Evolutionary conservation across 257 asterid species (phyloP).

Genomic region (Hygrophila difformis): DNA sequence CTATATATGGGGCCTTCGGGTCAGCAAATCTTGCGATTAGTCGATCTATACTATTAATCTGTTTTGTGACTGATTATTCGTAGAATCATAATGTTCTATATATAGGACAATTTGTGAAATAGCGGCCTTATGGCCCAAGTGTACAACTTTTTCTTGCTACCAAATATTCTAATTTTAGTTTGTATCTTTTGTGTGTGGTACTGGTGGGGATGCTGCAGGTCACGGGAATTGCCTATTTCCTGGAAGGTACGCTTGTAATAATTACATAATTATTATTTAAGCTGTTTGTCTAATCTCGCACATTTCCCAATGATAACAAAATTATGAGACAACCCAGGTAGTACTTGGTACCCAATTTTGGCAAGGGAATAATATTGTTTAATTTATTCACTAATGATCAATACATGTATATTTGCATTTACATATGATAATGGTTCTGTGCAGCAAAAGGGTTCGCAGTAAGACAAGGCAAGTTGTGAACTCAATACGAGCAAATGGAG

Average conservation of each 20-base stretch:
- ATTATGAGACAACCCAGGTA: neutral
- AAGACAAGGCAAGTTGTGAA: slow-evolving; percentile 65
- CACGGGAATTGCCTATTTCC: slow-evolving; percentile 88
- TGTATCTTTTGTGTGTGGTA: slow-evolving; percentile 18
- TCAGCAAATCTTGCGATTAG: too few relatives aligned
- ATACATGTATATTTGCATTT: neutral
- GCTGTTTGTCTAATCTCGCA: slow-evolving; percentile 25
- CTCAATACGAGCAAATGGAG: slow-evolving; percentile 59
- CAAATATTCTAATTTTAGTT: slow-evolving; percentile 15
- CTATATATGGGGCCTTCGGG: too few relatives aligned
- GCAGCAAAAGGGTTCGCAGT: slow-evolving; percentile 58
- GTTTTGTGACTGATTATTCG: too few relatives aligned
- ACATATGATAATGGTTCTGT: slow-evolving; percentile 10
- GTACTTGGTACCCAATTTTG: neutral
- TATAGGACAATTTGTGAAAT: too few relatives aligned
- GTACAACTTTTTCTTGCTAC: neutral
- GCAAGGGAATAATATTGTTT: neutral
- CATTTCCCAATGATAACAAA: slow-evolving; percentile 22
- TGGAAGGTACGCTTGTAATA: slow-evolving; percentile 65
- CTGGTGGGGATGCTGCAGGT: slow-evolving; percentile 72
- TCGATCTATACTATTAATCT: too few relatives aligned
- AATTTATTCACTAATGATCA: neutral
- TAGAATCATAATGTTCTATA: too few relatives aligned
- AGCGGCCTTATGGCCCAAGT: too few relatives aligned
- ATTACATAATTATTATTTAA: slow-evolving; percentile 15